A percentile compares a stretch with the other conserved stretches of the same genome.
Conservation (phyloP, 2,329 filamentous ascomycete genomes). For the Clarireedia hainanense region DNA sequence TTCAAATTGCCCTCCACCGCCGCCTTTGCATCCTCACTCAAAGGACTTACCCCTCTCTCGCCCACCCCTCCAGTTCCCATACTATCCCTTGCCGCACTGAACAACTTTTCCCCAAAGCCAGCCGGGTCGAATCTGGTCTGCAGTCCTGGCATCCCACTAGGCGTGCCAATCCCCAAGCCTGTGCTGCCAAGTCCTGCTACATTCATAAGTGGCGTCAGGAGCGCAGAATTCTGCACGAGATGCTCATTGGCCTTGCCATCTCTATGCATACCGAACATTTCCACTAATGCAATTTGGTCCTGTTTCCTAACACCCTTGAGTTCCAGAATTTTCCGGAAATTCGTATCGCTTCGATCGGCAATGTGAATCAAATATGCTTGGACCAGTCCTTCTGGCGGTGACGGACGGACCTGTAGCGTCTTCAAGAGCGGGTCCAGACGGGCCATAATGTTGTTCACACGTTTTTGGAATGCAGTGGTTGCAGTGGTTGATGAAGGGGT, state of each 20-base stretch:
- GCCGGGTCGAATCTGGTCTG: conserved; percentile 68
- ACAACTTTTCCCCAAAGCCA: conserved; percentile 75
- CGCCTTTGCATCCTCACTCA: conserved; percentile 45
- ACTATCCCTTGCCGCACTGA: conserved; percentile 77
- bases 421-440: conserved; percentile 91
- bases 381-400: conserved; percentile 86
- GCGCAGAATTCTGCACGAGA: conserved; percentile 60
- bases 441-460: conserved; percentile 74
- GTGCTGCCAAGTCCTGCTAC: conserved; percentile 37
- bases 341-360: conserved; percentile 82
- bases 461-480: conserved; percentile 64
- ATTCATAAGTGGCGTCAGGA: conserved; percentile 60
- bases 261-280: conserved; percentile 74
- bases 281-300: conserved; percentile 75
- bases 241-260: conserved; percentile 64
- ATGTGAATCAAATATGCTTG: conserved; percentile 98
- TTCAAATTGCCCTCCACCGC: conserved; percentile 90
- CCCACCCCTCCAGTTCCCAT: conserved; percentile 43
- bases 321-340: conserved; percentile 94
- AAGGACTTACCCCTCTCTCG: conserved; percentile 14
- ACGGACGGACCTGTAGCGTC: conserved; percentile 87
- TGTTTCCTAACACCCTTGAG: conserved; percentile 84
- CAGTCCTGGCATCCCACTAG: conserved; percentile 31
- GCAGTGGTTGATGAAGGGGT: conserved; percentile 17
- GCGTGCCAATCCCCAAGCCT: conserved; percentile 38